Conservation (phyloP, 805 yeast genomes). For the Clavispora fructus region DNA sequence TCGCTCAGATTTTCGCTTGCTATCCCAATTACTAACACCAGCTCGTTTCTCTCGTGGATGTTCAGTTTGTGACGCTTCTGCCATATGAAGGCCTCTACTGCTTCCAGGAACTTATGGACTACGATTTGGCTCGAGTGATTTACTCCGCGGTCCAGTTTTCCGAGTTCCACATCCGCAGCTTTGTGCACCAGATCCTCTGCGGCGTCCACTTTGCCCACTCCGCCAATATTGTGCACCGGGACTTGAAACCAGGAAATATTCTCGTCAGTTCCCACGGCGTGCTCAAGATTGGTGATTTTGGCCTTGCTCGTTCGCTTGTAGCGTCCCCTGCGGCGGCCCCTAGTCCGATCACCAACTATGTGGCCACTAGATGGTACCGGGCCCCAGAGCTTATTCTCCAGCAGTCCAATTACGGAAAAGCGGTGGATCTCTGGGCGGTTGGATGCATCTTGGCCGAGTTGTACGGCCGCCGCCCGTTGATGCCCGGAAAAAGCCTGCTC, state of each 20-base stretch:
- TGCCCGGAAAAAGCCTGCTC: conserved; percentile 66
- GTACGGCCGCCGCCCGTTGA: conserved; percentile 73
- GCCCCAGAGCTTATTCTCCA: conserved; percentile 85
- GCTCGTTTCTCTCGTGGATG: conserved; percentile 68
- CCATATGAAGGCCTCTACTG: conserved; percentile 88
- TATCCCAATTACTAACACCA: conserved; percentile 17
- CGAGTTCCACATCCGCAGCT: conserved; percentile 75
- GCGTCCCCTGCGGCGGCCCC: conserved; percentile 12
- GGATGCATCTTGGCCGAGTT: conserved; percentile 89
- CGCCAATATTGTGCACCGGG: conserved; percentile 89
- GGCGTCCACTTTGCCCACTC: conserved; percentile 87
- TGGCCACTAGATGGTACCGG: conserved; percentile 93
- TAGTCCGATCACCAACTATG: conserved; percentile 67
- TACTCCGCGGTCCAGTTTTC: conserved; percentile 71
- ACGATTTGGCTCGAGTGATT: conserved; percentile 76
- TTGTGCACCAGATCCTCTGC: conserved; percentile 75
- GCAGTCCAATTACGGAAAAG: conserved; percentile 51
- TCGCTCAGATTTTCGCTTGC: no score
- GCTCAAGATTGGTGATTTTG: conserved; percentile 89
- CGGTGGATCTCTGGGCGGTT: conserved; percentile 87
- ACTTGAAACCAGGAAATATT: conserved; percentile 87
- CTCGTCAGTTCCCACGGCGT: conserved; percentile 68
- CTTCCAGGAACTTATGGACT: conserved; percentile 79
- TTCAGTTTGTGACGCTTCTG: conserved; percentile 58
- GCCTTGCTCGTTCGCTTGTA: conserved; percentile 75